Conservation (phyloP, 2,329 filamentous ascomycete species). For the Aureobasidium uvarum region DNA sequence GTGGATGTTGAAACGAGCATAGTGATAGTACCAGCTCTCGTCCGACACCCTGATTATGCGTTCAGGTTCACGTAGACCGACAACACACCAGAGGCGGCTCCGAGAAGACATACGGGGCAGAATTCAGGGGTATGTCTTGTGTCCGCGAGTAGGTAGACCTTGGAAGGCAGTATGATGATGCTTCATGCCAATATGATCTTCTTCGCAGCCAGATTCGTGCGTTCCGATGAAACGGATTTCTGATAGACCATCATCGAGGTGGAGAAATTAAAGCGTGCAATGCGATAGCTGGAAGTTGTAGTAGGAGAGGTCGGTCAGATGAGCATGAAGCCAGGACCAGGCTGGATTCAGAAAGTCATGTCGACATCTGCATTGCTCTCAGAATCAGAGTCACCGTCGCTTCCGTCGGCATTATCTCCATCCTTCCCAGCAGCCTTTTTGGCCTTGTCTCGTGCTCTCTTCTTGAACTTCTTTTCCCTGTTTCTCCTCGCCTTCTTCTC, state of each 20-base stretch:
- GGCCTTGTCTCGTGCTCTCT: constrained; percentile 38
- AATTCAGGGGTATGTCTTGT: neutral
- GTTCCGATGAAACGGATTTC: neutral
- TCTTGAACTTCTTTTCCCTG: constrained; percentile 41
- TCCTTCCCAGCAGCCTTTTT: constrained; percentile 34
- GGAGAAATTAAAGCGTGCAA: neutral
- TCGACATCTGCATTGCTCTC: constrained; percentile 18
- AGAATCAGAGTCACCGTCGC: neutral
- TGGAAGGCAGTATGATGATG: neutral
- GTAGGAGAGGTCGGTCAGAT: neutral
- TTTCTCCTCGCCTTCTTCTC: constrained; percentile 39
- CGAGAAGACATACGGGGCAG: too few relatives aligned
- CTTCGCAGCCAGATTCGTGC: neutral
- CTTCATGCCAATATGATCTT: neutral
- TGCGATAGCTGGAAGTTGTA: neutral
- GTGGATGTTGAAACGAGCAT: too few relatives aligned
- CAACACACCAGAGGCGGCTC: neutral
- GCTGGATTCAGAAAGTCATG: neutral
- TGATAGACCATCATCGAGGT: neutral
- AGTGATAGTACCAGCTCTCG: neutral
- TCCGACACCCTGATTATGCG: neutral
- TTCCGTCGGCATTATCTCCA: neutral
- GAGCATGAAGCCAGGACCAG: neutral
- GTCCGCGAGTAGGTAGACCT: neutral
- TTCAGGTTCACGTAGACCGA: neutral